phyloP scores from a whole-genome alignment of 2,329 filamentous ascomycete genomes.

The Fusarium sp. region DNA sequence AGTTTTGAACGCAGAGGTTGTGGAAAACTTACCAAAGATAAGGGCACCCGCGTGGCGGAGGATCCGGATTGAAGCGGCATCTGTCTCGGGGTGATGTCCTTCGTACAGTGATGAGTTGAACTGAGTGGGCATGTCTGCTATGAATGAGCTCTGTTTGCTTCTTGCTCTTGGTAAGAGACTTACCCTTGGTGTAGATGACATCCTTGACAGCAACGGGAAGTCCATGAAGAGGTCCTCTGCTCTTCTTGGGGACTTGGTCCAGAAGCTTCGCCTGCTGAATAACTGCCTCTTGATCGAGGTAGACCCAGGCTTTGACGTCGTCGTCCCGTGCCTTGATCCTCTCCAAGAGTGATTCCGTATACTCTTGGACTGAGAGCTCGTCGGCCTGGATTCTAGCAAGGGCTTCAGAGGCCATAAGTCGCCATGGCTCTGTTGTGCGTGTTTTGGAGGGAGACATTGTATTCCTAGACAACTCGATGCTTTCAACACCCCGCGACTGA shows the following conservation, averaged over 20 bases:
- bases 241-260: slow-evolving; percentile 57
- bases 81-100: slow-evolving; percentile 55
- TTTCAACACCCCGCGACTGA: slow-evolving; percentile 1
- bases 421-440: slow-evolving; percentile 29
- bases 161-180: background rate
- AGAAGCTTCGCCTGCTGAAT: slow-evolving; percentile 59
- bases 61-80: slow-evolving; percentile 62
- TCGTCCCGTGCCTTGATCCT: slow-evolving; percentile 56
- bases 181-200: slow-evolving; percentile 65
- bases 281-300: slow-evolving; percentile 56
- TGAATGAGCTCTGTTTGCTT: slow-evolving; percentile 2
- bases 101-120: slow-evolving; percentile 65
- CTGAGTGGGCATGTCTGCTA: slow-evolving; percentile 64
- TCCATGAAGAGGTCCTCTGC: slow-evolving; percentile 66
- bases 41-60: slow-evolving; percentile 65
- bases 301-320: slow-evolving; percentile 61
- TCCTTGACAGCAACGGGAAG: slow-evolving; percentile 68
- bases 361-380: slow-evolving; percentile 59
- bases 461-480: background rate
- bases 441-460: slow-evolving; percentile 29
- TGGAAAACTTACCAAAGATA: slow-evolving; percentile 53
- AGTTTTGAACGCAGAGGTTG: background rate
- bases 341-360: slow-evolving; percentile 57
- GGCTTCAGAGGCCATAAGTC: slow-evolving; percentile 55
- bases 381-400: slow-evolving; percentile 52